These are phyloP conservation scores for Saccharomycopsis sp. DNA, from an alignment of 805 yeast species.

Conservation along the genomic window DNA sequence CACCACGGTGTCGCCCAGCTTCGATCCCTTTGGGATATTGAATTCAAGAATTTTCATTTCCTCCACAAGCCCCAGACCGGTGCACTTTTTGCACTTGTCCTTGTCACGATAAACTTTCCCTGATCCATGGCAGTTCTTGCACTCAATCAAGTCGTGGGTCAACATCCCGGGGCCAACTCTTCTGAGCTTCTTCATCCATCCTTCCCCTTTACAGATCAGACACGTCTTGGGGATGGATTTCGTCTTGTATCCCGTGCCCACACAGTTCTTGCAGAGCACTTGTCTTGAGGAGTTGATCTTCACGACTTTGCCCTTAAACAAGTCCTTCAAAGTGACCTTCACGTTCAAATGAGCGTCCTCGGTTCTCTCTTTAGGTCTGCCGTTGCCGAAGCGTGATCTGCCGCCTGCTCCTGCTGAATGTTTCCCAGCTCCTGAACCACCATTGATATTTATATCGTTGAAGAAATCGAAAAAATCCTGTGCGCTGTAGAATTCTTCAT, in stretches of 20 bases:
- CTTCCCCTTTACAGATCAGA: slow-evolving; percentile 63
- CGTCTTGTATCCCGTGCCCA: slow-evolving; percentile 66
- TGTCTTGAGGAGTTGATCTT: slow-evolving; percentile 66
- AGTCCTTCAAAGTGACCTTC: slow-evolving; percentile 58
- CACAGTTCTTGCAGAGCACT: slow-evolving; percentile 61
- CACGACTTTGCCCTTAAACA: slow-evolving; percentile 72
- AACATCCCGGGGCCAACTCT: slow-evolving; percentile 69
- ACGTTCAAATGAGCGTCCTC: slow-evolving; percentile 62
- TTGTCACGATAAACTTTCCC: slow-evolving; percentile 54
- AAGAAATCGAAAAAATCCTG: slow-evolving; percentile 75
- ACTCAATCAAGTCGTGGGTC: slow-evolving; percentile 50
- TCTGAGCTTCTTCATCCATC: slow-evolving; percentile 48
- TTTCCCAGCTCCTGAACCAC: slow-evolving; percentile 6
- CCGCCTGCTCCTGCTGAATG: not conserved
- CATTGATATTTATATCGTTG: slow-evolving; percentile 32
- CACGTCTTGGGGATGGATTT: slow-evolving; percentile 51
- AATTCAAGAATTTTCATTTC: slow-evolving; percentile 71
- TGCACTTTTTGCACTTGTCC: slow-evolving; percentile 72
- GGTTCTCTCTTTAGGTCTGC: slow-evolving; percentile 32
- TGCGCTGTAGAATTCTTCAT: slow-evolving; percentile 42
- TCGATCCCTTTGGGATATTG: slow-evolving; percentile 63
- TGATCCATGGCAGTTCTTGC: slow-evolving; percentile 61
- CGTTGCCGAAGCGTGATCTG: slow-evolving; percentile 21
- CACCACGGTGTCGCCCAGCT: slow-evolving; percentile 49
- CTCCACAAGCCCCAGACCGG: slow-evolving; percentile 51